Evolutionary conservation across 1,139 yeast genomes (phyloP).

Genomic region (Suhomyces wounanorum): DNA sequence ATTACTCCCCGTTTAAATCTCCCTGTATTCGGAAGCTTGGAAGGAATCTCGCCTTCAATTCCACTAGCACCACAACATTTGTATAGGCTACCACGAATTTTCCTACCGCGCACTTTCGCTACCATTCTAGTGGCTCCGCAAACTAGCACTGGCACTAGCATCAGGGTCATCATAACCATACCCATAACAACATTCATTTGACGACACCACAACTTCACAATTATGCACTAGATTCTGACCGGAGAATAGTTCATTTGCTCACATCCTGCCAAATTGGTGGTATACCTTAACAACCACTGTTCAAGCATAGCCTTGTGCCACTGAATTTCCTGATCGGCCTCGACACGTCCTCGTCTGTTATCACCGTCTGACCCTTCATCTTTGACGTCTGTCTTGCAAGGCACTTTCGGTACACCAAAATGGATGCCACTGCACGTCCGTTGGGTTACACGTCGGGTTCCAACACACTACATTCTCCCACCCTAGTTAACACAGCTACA

Average conservation of each 20-base stretch:
- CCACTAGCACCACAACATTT: too few relatives aligned
- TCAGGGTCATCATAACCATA: neutral
- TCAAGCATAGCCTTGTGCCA: neutral
- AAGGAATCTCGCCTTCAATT: neutral
- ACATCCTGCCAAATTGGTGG: neutral
- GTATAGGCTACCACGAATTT: too few relatives aligned
- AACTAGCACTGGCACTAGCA: neutral
- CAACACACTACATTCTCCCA: neutral
- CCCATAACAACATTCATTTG: neutral
- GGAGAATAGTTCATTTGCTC: neutral
- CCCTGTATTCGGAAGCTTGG: neutral
- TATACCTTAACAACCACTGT: neutral
- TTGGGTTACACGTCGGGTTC: neutral
- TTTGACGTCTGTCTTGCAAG: neutral
- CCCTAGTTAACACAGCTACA: neutral
- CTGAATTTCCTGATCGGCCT: neutral
- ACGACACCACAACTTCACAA: neutral
- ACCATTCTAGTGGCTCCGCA: neutral
- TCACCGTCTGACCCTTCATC: conserved; percentile 1
- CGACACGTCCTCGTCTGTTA: conserved; percentile 6
- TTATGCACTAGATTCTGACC: neutral
- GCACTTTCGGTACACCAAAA: neutral
- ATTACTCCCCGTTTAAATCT: neutral
- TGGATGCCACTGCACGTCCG: neutral
- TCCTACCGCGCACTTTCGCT: too few relatives aligned